phyloP scores from a whole-genome alignment of 371 early-diverging fungal genomes.

The Dichotomocladium elegans region DNA sequence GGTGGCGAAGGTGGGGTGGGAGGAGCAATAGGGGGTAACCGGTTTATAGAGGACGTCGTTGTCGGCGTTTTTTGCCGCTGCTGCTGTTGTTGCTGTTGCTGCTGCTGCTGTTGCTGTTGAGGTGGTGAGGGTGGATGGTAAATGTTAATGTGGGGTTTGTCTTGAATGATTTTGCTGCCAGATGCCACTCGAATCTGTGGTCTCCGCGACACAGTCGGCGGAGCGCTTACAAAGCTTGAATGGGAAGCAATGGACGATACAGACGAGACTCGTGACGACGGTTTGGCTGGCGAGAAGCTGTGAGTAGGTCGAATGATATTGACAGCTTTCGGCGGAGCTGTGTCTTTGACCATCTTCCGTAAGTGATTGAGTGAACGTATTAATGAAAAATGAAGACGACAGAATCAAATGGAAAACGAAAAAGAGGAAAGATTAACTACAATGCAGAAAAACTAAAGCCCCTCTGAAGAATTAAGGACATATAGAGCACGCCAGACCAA shows the following conservation, averaged over 20 bases:
- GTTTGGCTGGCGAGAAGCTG: slow-evolving; percentile 5
- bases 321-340: slow-evolving; percentile 18
- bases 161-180: not conserved
- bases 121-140: slow-evolving; percentile 13
- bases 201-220: not conserved
- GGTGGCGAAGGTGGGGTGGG: not conserved
- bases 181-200: slow-evolving; percentile 4
- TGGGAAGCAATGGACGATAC: not conserved
- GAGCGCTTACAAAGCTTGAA: slow-evolving; percentile 4
- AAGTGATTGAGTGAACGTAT: not conserved
- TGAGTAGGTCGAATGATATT: slow-evolving; percentile 13
- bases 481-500: not conserved
- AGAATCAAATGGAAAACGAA: not conserved
- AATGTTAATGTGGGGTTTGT: slow-evolving; percentile 11
- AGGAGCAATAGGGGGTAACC: not conserved
- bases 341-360: slow-evolving; percentile 6
- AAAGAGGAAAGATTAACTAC: not conserved
- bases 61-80: not conserved
- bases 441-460: not conserved
- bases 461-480: not conserved
- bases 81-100: not conserved
- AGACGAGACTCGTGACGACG: slow-evolving; percentile 1
- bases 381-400: not conserved
- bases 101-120: slow-evolving; percentile 1
- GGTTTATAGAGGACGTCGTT: not conserved